Evolutionary conservation across 257 asterid species (phyloP).

Genomic region (Datura wrightii): DNA sequence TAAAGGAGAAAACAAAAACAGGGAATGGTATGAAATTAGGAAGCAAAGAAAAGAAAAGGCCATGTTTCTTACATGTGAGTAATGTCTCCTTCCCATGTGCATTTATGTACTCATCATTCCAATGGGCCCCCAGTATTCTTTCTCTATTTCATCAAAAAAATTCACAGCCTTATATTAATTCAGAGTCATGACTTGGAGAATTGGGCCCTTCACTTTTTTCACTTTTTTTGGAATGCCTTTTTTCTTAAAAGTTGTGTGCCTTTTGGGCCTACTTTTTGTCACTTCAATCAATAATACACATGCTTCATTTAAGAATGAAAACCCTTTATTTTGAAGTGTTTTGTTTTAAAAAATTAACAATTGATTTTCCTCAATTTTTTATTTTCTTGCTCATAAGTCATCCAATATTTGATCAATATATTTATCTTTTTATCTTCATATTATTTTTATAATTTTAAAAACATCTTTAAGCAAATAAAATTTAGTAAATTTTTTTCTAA

Average conservation of each 20-base stretch:
- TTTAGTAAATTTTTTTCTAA: too few relatives aligned
- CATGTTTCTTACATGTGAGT: constrained; percentile 48
- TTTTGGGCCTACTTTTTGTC: constrained; percentile 17
- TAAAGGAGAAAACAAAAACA: neutral
- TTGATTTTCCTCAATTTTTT: too few relatives aligned
- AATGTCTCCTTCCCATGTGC: constrained; percentile 49
- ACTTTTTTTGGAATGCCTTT: neutral
- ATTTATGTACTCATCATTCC: constrained; percentile 19
- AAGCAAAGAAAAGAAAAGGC: constrained; percentile 38
- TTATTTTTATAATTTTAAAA: too few relatives aligned
- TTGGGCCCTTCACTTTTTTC: constrained; percentile 22
- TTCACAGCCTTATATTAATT: neutral
- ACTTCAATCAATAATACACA: neutral
- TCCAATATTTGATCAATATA: too few relatives aligned
- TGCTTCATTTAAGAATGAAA: neutral
- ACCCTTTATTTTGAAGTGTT: too few relatives aligned
- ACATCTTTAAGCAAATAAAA: too few relatives aligned
- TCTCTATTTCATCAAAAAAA: neutral
- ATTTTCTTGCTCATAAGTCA: too few relatives aligned
- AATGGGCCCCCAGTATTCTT: neutral
- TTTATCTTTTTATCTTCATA: too few relatives aligned
- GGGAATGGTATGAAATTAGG: constrained; percentile 36
- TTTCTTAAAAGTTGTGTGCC: constrained; percentile 30
- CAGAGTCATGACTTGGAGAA: neutral
- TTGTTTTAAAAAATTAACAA: too few relatives aligned